These are phyloP conservation scores for Solanum pimpinellifolium DNA, from an alignment of 257 asterid species.

Conservation along the genomic window DNA sequence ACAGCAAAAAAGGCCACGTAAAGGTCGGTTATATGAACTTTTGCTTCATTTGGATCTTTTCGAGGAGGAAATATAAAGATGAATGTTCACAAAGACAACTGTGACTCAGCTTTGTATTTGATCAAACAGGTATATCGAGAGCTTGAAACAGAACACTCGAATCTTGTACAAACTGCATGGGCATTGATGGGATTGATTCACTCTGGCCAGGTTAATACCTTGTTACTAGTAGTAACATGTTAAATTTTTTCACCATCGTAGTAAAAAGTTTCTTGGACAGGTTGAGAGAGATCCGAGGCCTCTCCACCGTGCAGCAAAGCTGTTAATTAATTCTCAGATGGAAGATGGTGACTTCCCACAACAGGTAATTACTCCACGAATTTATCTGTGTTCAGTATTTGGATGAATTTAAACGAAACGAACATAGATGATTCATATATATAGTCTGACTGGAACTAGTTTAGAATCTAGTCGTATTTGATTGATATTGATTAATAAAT, in stretches of 20 bases:
- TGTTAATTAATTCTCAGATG: constrained; percentile 62
- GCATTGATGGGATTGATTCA: constrained; percentile 69
- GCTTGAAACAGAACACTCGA: constrained; percentile 43
- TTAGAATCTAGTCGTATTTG: neutral
- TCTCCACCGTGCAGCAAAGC: constrained; percentile 58
- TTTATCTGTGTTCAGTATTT: neutral
- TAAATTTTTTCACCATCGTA: neutral
- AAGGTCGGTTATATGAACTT: neutral
- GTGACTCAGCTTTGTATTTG: neutral
- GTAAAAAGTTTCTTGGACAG: constrained; percentile 5
- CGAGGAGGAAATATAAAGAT: neutral
- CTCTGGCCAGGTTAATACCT: constrained; percentile 49
- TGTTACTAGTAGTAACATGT: neutral
- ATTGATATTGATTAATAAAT: neutral
- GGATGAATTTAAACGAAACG: neutral
- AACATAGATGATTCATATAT: neutral
- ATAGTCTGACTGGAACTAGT: neutral
- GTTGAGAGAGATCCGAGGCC: constrained; percentile 44
- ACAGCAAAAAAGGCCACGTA: neutral
- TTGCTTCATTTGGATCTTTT: neutral
- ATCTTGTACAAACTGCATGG: constrained; percentile 80
- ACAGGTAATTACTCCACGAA: constrained; percentile 24
- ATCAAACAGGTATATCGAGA: constrained; percentile 40
- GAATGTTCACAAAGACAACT: neutral
- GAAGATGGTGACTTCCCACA: constrained; percentile 78